Conservation (phyloP, 176 grass and related monocot genomes). For the Oryza glaberrima region DNA sequence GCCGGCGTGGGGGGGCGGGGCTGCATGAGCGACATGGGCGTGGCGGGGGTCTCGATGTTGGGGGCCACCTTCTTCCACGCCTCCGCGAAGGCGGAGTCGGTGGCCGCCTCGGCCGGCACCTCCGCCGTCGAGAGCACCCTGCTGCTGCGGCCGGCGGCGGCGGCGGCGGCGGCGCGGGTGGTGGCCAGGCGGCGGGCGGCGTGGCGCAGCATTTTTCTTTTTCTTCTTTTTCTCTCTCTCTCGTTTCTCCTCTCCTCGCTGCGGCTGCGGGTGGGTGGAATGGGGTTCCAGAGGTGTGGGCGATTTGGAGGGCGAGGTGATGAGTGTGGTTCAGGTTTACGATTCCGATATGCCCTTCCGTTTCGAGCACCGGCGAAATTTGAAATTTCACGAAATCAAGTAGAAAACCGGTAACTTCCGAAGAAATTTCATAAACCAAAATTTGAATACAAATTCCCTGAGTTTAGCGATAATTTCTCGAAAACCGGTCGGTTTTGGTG, state of each 20-base stretch:
- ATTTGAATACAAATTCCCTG: no score
- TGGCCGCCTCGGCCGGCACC: conserved; percentile 53
- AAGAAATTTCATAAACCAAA: no score
- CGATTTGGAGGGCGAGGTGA: conserved; percentile 27
- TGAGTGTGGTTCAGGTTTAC: background rate
- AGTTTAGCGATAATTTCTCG: no score
- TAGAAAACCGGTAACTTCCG: no score
- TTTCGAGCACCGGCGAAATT: no score
- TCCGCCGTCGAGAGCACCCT: conserved; percentile 49
- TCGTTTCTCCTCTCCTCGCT: background rate
- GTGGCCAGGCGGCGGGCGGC: conserved; percentile 53
- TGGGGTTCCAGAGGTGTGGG: background rate
- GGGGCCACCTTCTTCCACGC: conserved; percentile 82
- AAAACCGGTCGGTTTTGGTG: no score
- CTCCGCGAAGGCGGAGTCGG: conserved; percentile 68
- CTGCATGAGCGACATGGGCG: conserved; percentile 71
- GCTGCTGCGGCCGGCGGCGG: conserved; percentile 29
- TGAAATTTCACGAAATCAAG: no score
- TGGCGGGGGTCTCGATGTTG: conserved; percentile 62
- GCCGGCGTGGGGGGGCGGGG: conserved; percentile 73
- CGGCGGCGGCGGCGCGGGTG: conserved; percentile 40
- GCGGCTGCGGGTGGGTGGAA: conserved; percentile 10
- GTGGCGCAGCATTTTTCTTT: conserved; percentile 51
- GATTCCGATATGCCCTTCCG: no score
- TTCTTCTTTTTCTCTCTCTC: background rate